phyloP scores from a whole-genome alignment of 192 early-diverging fungal species.

The Gryganskiella cystojenkinii region DNA sequence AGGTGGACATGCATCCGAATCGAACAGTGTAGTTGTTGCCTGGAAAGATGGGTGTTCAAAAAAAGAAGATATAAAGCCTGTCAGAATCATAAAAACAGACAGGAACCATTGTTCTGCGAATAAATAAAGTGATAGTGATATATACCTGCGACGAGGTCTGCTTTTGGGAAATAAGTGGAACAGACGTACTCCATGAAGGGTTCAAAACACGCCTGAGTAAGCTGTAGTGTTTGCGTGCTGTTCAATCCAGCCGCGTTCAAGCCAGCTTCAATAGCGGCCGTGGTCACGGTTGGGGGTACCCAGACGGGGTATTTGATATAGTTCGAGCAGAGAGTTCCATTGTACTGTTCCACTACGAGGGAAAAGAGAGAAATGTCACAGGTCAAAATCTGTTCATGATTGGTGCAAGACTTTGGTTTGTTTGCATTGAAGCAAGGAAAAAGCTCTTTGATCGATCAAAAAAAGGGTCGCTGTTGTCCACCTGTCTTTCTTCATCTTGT shows the following conservation, averaged over 20 bases:
- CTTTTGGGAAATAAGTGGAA: slow-evolving; percentile 44
- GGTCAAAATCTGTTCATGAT: too few relatives aligned
- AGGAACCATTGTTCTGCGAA: neutral
- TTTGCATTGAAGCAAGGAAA: too few relatives aligned
- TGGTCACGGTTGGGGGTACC: slow-evolving; percentile 33
- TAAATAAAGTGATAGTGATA: too few relatives aligned
- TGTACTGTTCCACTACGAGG: slow-evolving; percentile 24
- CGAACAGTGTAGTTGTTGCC: slow-evolving; percentile 13
- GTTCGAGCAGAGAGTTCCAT: slow-evolving; percentile 24
- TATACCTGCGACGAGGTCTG: slow-evolving; percentile 6
- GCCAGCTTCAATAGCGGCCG: slow-evolving; percentile 23
- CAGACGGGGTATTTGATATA: slow-evolving; percentile 49
- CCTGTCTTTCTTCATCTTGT: too few relatives aligned
- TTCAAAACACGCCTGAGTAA: slow-evolving; percentile 26
- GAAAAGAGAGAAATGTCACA: neutral
- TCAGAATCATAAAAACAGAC: neutral
- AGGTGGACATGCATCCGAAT: slow-evolving; percentile 51
- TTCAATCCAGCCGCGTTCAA: neutral
- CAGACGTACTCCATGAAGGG: slow-evolving; percentile 48
- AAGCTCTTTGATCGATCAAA: too few relatives aligned
- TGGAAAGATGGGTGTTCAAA: slow-evolving; percentile 1
- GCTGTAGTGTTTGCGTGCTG: neutral
- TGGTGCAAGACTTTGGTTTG: too few relatives aligned
- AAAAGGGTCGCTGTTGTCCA: too few relatives aligned
- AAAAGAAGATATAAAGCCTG: neutral